phyloP scores from a whole-genome alignment of 352 stramenopile species.

The Pythium guiyangense region DNA sequence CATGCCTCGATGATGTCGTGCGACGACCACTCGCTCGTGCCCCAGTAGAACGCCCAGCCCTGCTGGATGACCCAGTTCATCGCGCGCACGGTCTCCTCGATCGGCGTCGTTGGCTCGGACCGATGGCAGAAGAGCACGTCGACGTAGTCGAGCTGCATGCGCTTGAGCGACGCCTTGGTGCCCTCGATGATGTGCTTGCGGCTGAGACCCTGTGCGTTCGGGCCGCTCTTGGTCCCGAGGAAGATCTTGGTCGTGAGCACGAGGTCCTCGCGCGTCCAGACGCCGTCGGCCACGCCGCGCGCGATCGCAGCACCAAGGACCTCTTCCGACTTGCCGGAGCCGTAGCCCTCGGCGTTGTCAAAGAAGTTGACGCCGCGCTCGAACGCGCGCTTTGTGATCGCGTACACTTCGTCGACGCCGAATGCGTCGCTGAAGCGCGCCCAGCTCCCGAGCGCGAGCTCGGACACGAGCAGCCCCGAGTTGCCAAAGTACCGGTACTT shows the following conservation, averaged over 20 bases:
- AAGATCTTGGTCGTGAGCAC: constrained; percentile 65
- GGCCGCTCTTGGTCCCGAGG: constrained; percentile 18
- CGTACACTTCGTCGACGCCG: constrained; percentile 17
- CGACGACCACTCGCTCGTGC: no score
- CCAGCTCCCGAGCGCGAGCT: constrained; percentile 29
- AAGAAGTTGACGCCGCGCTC: constrained; percentile 54
- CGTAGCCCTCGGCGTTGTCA: constrained; percentile 42
- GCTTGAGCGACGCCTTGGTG: no score
- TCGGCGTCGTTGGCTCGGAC: no score
- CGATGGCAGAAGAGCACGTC: no score
- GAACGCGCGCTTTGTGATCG: constrained; percentile 29
- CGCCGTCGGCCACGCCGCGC: constrained; percentile 15
- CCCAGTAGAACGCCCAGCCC: no score
- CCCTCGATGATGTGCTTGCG: constrained; percentile 48
- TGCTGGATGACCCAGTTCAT: no score
- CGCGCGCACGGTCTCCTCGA: no score
- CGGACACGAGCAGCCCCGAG: constrained; percentile 35
- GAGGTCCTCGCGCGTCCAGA: constrained; percentile 36
- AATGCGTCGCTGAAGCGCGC: constrained; percentile 15
- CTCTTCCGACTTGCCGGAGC: constrained; percentile 22
- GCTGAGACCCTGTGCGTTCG: constrained; percentile 24
- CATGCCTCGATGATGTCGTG: no score
- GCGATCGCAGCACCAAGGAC: constrained; percentile 24
- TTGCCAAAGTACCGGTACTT: constrained; percentile 26
- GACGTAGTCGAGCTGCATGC: no score